Base-by-base conservation (phyloP, 2,329 filamentous ascomycete species). In the Peltaster fructicola region DNA sequence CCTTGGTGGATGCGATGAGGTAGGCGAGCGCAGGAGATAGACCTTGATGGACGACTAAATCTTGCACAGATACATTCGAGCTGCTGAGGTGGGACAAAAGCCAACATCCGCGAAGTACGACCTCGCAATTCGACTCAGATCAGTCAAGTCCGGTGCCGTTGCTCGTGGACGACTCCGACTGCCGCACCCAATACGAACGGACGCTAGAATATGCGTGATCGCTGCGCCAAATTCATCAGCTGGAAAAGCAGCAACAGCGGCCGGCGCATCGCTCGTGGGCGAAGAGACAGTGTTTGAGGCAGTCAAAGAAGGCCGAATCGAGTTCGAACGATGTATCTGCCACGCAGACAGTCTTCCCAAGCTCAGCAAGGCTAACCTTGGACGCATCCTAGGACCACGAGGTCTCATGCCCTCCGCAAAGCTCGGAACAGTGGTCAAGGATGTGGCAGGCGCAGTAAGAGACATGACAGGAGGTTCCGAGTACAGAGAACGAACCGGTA, bases 1-100 rank as follows among this genome's bases (percentile, higher is more conserved):
- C 81, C 1, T 62, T 98, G 15, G 76, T 80, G 38, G 88, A 98
- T 58, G 90, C 88, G 9, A 88, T 98, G 70, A 70, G 84, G 80
- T 81, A 45, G 15, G 32, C 14, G n/a, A 25, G n/a, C 15, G n/a
- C 28, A 13, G 24, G 11, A 14, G n/a, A 22, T 25, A 27, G 36
- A 25, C 38, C 33, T 27, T 14, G 26, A n/a, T 28, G 25, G 20
- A 14, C 27, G 25, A 23, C 23, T 23, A 23, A 8, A 2, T 5
- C 14, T 4, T 12, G 24, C 30, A 14, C 38, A 92, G 82, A 48
- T 88, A 92, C 49, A 69, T 98, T 37, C 79, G 81, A 43, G 85
- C 88, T 23, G 73, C 76, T 44, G 88, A 98, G 65, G 84, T 93
- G 40, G 85, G 88, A 44, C 69, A 69, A 26, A 66, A 73, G 23